These are phyloP conservation scores for Rhododendron henanense DNA, from an alignment of 148 eudicot genomes.

Conservation along the genomic window DNA sequence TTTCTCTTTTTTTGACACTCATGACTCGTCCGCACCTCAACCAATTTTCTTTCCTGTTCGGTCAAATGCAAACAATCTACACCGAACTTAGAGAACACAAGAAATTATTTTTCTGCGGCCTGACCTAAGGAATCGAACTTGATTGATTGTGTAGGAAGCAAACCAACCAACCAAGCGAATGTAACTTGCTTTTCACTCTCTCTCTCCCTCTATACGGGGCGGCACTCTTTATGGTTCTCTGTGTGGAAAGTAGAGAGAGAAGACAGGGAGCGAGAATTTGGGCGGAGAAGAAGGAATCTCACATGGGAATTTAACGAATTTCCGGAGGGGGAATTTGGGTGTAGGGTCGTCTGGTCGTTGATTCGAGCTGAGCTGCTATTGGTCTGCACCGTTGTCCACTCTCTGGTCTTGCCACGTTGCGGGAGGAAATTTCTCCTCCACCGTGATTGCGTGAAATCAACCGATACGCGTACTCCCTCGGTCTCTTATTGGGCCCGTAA, in stretches of 20 bases:
- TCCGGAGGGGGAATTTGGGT: not conserved
- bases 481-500: no score
- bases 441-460: no score
- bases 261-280: not conserved
- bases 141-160: no score
- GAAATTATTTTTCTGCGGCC: no score
- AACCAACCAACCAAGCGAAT: no score
- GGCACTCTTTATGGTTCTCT: not conserved
- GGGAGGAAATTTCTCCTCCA: not conserved
- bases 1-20: not conserved
- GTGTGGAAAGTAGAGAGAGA: not conserved
- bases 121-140: fast-evolving
- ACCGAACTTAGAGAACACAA: no score
- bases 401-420: not conserved
- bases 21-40: no score
- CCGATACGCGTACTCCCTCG: no score
- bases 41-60: no score
- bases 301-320: not conserved
- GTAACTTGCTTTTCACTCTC: no score
- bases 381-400: not conserved
- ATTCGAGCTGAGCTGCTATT: not conserved
- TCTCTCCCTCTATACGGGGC: no score
- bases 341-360: not conserved
- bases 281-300: conserved; percentile 4
- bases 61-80: no score